A percentile compares a stretch with the other conserved stretches of the same genome.
These are phyloP conservation scores for Pythium aristosporum DNA, from an alignment of 352 stramenopile genomes.

Conservation along the genomic window DNA sequence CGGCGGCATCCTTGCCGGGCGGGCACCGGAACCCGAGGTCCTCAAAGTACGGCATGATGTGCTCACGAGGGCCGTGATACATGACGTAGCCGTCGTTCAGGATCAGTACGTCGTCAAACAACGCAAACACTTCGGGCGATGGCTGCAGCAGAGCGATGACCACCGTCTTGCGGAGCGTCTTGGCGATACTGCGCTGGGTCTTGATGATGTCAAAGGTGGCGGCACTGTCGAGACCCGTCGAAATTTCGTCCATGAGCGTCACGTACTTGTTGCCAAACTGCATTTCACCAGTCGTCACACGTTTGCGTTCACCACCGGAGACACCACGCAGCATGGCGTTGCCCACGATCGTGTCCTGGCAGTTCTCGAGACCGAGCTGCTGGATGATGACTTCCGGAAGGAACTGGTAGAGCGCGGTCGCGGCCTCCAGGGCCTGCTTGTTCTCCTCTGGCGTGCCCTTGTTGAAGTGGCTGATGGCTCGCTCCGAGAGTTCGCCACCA, in stretches of 20 bases:
- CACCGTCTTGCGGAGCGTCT: conserved; percentile 58
- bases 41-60: conserved; percentile 74
- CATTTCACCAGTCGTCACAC: conserved; percentile 79
- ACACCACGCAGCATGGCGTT: conserved; percentile 52
- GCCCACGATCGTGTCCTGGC: conserved; percentile 59
- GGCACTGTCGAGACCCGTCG: conserved; percentile 89
- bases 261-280: conserved; percentile 59
- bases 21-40: conserved; percentile 62
- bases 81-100: conserved; percentile 88
- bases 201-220: conserved; percentile 89
- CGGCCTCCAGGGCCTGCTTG: not conserved
- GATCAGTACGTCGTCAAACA: conserved; percentile 93
- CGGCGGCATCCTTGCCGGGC: conserved; percentile 80
- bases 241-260: conserved; percentile 89
- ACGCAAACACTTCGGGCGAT: conserved; percentile 88
- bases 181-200: conserved; percentile 45
- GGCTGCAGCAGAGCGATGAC: conserved; percentile 88
- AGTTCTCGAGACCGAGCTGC: conserved; percentile 35
- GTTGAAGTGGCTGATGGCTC: too few species aligned
- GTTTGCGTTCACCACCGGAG: conserved; percentile 62
- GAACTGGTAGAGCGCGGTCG: conserved; percentile 16
- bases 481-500: too few species aligned
- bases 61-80: conserved; percentile 73
- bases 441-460: too few species aligned
- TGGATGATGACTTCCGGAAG: conserved; percentile 47